Evolutionary conservation across 2,329 filamentous ascomycete species (phyloP).

Genomic region (Nectriaceae sp.): DNA sequence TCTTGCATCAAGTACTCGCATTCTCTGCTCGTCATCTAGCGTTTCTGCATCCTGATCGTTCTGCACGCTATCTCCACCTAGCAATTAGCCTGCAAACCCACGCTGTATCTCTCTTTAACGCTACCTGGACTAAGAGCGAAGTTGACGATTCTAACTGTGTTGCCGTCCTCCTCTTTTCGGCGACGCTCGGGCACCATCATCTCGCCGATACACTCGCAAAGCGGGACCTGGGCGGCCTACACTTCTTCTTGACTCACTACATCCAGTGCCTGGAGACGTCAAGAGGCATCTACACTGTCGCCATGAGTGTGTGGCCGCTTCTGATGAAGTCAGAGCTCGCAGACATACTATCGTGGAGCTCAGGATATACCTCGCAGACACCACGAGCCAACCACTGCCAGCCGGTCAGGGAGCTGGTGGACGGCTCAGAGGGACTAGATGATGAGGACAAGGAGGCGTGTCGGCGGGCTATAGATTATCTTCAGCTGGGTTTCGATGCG

Average conservation of each 20-base stretch:
- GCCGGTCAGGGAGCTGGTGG: neutral
- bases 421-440: rapidly evolving
- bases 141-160: slow-evolving; percentile 12
- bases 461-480: neutral
- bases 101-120: slow-evolving; percentile 17
- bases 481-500: neutral
- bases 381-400: slow-evolving; percentile 7
- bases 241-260: slow-evolving; percentile 3
- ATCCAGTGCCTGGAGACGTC: slow-evolving; percentile 14
- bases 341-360: slow-evolving; percentile 8
- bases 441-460: slow-evolving; percentile 3
- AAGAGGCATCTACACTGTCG: slow-evolving; percentile 11
- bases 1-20: slow-evolving; percentile 14
- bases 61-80: neutral
- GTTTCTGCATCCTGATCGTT: neutral
- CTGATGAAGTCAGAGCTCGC: slow-evolving; percentile 8
- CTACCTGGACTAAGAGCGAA: neutral
- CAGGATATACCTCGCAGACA: neutral
- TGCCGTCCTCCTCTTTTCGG: slow-evolving; percentile 14
- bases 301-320: neutral
- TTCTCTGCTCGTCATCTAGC: slow-evolving; percentile 19
- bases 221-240: neutral
- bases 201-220: slow-evolving; percentile 10
- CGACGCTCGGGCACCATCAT: slow-evolving; percentile 11
- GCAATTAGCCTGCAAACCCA: slow-evolving; percentile 10